phyloP scores from a whole-genome alignment of 2,329 filamentous ascomycete species.

The Penicillium sp. region DNA sequence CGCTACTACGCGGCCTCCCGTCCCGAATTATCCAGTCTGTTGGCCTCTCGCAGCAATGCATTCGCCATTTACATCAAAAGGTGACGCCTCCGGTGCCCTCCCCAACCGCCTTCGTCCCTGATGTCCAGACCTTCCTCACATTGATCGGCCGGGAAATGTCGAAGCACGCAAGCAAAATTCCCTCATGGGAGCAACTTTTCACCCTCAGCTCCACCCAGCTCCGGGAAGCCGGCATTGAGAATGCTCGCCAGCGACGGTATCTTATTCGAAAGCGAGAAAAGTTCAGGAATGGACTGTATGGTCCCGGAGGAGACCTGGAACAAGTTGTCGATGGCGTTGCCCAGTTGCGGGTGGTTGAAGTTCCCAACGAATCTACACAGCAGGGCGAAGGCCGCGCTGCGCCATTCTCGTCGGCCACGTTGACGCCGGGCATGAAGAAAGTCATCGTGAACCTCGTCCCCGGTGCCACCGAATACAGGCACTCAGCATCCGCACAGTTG shows the following conservation, averaged over 20 bases:
- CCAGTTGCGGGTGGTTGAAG: conserved; percentile 55
- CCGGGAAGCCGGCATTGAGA: conserved; percentile 78
- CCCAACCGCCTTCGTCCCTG: conserved; percentile 79
- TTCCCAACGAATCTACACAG: conserved; percentile 40
- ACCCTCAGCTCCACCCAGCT: conserved; percentile 71
- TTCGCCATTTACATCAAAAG: conserved; percentile 42
- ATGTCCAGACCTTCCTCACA: conserved; percentile 78
- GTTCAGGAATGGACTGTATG: conserved; percentile 71
- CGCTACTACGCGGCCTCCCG: conserved; percentile 24
- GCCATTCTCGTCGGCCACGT: conserved; percentile 49
- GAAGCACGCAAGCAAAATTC: conserved; percentile 78
- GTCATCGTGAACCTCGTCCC: conserved; percentile 57
- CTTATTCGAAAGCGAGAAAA: conserved; percentile 82
- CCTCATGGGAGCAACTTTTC: conserved; percentile 87
- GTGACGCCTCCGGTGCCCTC: conserved; percentile 51
- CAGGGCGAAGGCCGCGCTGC: conserved; percentile 3
- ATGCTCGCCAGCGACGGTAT: conserved; percentile 74
- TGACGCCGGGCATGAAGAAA: conserved; percentile 52
- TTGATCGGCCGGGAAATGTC: conserved; percentile 84
- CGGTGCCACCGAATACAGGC: conserved; percentile 52
- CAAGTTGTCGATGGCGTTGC: conserved; percentile 62
- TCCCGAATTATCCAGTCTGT: conserved; percentile 24
- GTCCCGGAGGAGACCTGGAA: conserved; percentile 75
- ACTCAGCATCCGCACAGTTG: conserved; percentile 40
- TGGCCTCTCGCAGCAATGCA: conserved; percentile 27